These are phyloP conservation scores for Acacia acuminata DNA, from an alignment of 306 rosid genomes.

Conservation along the genomic window DNA sequence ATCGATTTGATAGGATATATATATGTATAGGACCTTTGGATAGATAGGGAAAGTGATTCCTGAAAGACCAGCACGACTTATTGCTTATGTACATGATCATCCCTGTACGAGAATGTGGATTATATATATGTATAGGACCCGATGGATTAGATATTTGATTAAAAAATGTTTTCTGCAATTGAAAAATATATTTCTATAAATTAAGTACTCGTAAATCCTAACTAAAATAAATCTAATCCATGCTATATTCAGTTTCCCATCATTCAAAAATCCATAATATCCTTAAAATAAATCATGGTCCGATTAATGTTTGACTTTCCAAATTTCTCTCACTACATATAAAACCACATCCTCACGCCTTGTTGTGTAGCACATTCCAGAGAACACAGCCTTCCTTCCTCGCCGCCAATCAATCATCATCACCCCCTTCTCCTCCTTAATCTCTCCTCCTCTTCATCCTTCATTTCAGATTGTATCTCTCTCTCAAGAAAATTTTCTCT, in stretches of 20 bases:
- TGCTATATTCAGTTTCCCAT: background rate
- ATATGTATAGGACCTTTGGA: no score
- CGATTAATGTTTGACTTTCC: background rate
- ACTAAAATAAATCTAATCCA: no score
- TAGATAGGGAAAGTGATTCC: no score
- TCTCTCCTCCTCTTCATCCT: background rate
- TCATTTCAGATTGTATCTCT: background rate
- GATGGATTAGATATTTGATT: no score
- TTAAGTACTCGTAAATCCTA: no score
- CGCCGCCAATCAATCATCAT: constrained; percentile 23
- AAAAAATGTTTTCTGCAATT: no score
- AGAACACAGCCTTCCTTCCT: constrained; percentile 4
- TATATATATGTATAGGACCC: no score
- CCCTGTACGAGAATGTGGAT: no score
- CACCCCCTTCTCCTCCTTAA: background rate
- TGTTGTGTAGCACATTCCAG: constrained; percentile 48
- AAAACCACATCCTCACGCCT: constrained; percentile 31
- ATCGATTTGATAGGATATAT: no score
- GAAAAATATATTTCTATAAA: no score
- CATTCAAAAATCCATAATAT: background rate
- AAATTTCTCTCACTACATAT: constrained; percentile 38
- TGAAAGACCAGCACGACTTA: no score
- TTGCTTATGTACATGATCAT: no score
- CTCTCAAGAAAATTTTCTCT: background rate
- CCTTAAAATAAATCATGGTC: background rate